These are phyloP conservation scores for Phytopythium helicoides DNA, from an alignment of 352 stramenopile genomes.

Conservation along the genomic window DNA sequence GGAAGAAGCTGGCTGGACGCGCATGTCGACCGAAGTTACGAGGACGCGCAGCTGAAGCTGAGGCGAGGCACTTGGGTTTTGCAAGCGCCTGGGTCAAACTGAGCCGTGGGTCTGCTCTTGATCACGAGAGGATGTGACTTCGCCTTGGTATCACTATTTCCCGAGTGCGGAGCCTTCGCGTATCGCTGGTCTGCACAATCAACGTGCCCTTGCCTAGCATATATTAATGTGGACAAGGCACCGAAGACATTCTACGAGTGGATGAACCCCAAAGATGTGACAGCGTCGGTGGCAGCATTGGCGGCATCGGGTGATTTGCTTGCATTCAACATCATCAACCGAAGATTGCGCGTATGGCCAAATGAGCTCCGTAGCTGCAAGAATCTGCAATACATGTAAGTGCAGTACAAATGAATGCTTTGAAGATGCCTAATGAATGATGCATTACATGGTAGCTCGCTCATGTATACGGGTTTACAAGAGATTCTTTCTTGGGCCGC, in stretches of 20 bases:
- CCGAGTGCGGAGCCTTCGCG: slow-evolving; percentile 8
- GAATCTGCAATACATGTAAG: slow-evolving; percentile 4
- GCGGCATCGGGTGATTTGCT: slow-evolving; percentile 9
- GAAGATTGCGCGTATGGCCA: background rate
- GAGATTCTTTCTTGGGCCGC: slow-evolving; percentile 2
- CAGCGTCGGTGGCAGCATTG: background rate
- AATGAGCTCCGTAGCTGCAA: slow-evolving; percentile 1
- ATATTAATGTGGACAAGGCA: slow-evolving; percentile 12
- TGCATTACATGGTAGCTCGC: background rate
- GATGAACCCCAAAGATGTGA: slow-evolving; percentile 1
- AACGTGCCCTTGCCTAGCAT: slow-evolving; percentile 20
- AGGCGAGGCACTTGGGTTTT: too few relatives aligned
- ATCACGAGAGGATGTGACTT: too few relatives aligned
- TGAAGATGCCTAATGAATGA: too few relatives aligned
- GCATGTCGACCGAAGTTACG: too few relatives aligned
- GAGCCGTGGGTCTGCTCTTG: too few relatives aligned
- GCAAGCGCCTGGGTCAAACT: too few relatives aligned
- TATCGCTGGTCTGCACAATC: slow-evolving; percentile 7
- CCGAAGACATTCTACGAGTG: slow-evolving; percentile 6
- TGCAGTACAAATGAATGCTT: too few relatives aligned
- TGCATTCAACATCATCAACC: slow-evolving; percentile 14
- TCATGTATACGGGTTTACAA: slow-evolving; percentile 7
- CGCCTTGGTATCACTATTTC: too few relatives aligned
- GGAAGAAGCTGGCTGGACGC: too few relatives aligned
- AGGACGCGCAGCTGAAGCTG: too few relatives aligned